Percentiles rank a stretch among this genome's conserved stretches.
Conservation (phyloP, 257 asterid genomes). For the Leonotis leonurus region DNA sequence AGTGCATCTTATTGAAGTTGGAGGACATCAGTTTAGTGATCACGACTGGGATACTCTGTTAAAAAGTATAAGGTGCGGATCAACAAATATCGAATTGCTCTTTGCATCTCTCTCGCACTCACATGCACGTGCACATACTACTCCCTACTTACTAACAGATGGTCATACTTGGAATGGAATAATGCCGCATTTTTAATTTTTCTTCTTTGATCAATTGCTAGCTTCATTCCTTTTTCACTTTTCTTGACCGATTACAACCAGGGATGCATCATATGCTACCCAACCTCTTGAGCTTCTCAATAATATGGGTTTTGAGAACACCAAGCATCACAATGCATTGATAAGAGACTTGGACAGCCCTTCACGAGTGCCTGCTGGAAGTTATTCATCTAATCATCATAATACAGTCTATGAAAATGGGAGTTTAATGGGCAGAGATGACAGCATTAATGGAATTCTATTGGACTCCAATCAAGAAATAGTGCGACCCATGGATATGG, state of each 20-base stretch:
- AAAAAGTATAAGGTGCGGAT: constrained; percentile 74
- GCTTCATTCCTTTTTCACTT: constrained; percentile 14
- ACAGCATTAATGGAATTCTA: constrained; percentile 32
- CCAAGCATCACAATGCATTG: constrained; percentile 40
- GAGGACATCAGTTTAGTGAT: constrained; percentile 96
- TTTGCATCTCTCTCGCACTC: not conserved
- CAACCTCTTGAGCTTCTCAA: constrained; percentile 99
- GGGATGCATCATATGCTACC: constrained; percentile 95
- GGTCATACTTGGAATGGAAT: not conserved
- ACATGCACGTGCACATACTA: not conserved
- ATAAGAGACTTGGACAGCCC: constrained; percentile 42
- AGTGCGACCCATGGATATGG: constrained; percentile 41
- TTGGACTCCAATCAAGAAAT: constrained; percentile 43
- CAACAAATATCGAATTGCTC: not conserved
- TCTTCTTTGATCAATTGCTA: constrained; percentile 1
- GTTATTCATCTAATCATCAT: constrained; percentile 27
- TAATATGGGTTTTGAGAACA: constrained; percentile 64
- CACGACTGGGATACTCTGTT: constrained; percentile 91
- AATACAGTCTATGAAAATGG: constrained; percentile 47
- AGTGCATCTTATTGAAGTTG: constrained; percentile 96
- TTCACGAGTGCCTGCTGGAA: constrained; percentile 28
- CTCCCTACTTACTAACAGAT: not conserved
- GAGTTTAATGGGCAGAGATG: constrained; percentile 24
- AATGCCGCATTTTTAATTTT: not conserved
- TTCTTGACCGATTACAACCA: constrained; percentile 30